These are phyloP conservation scores for Tanacetum coccineum DNA, from an alignment of 129 eudicot genomes.

Conservation along the genomic window DNA sequence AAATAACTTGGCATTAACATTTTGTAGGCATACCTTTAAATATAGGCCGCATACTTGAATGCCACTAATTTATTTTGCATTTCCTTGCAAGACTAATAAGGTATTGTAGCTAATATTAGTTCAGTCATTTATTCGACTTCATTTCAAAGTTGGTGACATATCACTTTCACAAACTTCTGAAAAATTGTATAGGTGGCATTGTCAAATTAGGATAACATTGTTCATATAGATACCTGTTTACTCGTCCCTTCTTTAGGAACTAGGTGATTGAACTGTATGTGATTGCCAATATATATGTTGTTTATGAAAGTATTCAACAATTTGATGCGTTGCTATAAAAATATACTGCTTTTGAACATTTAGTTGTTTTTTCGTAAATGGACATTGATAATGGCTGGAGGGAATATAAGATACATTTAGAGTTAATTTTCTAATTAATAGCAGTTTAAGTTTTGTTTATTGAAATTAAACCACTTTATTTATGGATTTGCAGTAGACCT, in stretches of 20 bases:
- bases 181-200: too few relatives aligned
- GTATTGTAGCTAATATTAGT: background rate
- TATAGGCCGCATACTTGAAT: background rate
- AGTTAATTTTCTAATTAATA: constrained; percentile 3
- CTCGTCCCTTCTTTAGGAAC: too few relatives aligned
- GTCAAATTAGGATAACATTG: too few relatives aligned
- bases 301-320: too few relatives aligned
- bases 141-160: background rate
- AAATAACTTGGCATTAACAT: background rate
- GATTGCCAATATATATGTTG: too few relatives aligned
- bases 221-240: too few relatives aligned
- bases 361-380: background rate
- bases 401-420: background rate
- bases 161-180: too few relatives aligned
- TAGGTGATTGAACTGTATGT: too few relatives aligned
- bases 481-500: constrained; percentile 68
- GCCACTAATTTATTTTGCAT: background rate
- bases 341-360: too few relatives aligned
- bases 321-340: too few relatives aligned
- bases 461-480: background rate
- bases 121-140: background rate
- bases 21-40: background rate
- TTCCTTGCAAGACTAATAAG: background rate
- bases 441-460: background rate
- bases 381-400: background rate